These are phyloP conservation scores for Stachybotrys chlorohalonatus DNA, from an alignment of 2,329 filamentous ascomycete species.

Conservation along the genomic window DNA sequence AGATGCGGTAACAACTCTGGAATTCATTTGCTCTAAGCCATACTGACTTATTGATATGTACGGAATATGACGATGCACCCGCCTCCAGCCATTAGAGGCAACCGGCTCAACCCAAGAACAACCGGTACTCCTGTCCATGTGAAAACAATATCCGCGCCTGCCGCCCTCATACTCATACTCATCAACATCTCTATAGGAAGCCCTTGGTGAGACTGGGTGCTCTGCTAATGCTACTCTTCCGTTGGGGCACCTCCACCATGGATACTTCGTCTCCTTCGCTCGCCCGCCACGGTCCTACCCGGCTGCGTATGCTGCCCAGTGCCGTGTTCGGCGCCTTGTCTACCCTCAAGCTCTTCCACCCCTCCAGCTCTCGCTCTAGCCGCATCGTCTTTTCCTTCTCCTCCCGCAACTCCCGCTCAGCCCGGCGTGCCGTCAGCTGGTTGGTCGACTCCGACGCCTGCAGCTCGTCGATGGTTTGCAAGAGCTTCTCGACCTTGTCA, in stretches of 20 bases:
- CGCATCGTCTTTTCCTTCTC: slow-evolving; percentile 73
- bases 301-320: slow-evolving; percentile 31
- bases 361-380: slow-evolving; percentile 82
- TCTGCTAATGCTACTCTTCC: slow-evolving; percentile 57
- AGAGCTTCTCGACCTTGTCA: slow-evolving; percentile 83
- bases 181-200: slow-evolving; percentile 45
- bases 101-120: background rate
- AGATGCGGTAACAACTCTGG: no score
- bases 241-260: slow-evolving; percentile 46
- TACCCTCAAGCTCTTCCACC: slow-evolving; percentile 66
- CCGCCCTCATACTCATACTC: background rate
- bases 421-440: slow-evolving; percentile 73
- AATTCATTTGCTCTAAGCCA: background rate
- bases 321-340: slow-evolving; percentile 48
- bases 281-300: slow-evolving; percentile 21
- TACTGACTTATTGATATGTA: background rate
- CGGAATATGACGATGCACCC: background rate
- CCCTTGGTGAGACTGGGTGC: slow-evolving; percentile 66
- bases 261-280: slow-evolving; percentile 30
- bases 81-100: background rate
- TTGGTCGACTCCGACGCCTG: slow-evolving; percentile 77
- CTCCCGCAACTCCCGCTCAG: slow-evolving; percentile 82
- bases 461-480: slow-evolving; percentile 87
- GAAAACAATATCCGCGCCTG: background rate
- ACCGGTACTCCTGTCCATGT: background rate